Evolutionary conservation across 176 grass and related monocot species (phyloP), one percentile per base, ranked within the genome.

Genomic region (Triticum monococcum): DNA sequence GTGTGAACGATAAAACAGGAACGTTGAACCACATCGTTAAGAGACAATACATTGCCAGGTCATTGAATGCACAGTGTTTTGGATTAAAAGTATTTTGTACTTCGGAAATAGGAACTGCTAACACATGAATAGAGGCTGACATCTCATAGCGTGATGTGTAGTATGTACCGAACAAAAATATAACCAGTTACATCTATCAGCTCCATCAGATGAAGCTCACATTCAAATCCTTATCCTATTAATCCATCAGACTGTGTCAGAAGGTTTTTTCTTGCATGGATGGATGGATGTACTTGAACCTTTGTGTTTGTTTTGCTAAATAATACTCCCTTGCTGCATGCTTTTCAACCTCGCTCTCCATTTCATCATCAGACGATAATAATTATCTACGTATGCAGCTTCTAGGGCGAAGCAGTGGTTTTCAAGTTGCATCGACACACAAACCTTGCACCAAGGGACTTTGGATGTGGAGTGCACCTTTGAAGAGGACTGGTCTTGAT

Each of bases 341-440:
- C n/a, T 78, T 43, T 65, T 93, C 33, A 81, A 63, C 37, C 77
- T 68, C 33, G 28, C 31, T 40, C 45, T 81, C 3, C 36, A 41
- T 26, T 62, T 63, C 18, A 7, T 59, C 35, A 41, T 65, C 1
- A 24, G 23, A 80, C 4, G n/a, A 81, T 37, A 85, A 81, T 22
- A 77, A 22, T 48, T 5, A 8, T 17, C 2, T 88, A 4, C 46
- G 4, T 9, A 52, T 89, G 81, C 81, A 99, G 97, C 89, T 99
- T 84, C 80, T 96, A 74, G 97, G 97, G 45, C 90, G 85, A 77
- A 96, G 89, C 77, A 91, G 94, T 75, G 94, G 97, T 57, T 99
- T 99, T 91, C 90, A 99, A 90, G 97, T 99, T 81, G 97, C 97
- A 45, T 92, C 97, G 9, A 96, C 97, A 62, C 94, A 99, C 93